Percentiles rank a stretch among this genome's conserved stretches.
phyloP scores from a whole-genome alignment of 164 flowering plant species.

The Nymphaea thermarum region DNA sequence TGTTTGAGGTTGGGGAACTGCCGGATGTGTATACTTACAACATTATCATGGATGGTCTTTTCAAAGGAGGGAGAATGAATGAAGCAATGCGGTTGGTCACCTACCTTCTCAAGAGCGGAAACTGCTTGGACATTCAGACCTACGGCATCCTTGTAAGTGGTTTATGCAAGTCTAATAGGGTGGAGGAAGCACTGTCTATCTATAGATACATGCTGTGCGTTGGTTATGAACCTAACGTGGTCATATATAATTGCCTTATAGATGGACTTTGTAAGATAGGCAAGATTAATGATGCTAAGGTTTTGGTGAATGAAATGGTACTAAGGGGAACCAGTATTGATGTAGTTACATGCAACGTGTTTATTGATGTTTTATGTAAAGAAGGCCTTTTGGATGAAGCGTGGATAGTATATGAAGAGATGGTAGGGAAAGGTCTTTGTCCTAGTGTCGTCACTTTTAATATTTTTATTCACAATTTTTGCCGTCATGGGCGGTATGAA shows the following conservation, averaged over 20 bases:
- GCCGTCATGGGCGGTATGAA: neutral
- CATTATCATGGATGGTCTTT: neutral
- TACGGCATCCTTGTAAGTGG: neutral
- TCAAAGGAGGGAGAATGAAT: neutral
- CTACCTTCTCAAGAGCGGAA: neutral
- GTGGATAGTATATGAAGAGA: neutral
- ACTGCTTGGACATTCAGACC: neutral
- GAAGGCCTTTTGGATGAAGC: neutral
- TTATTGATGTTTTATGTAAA: neutral
- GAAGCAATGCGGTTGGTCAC: neutral
- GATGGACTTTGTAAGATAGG: neutral
- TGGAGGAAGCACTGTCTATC: neutral
- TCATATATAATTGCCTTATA: neutral
- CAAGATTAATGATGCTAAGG: neutral
- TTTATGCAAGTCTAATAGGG: neutral
- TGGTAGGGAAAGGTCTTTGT: neutral
- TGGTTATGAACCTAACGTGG: neutral
- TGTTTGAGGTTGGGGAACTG: neutral
- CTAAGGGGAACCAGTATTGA: neutral
- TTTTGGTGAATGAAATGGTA: neutral
- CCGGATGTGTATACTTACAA: neutral
- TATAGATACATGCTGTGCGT: neutral
- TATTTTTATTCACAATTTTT: neutral
- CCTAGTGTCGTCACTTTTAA: neutral
- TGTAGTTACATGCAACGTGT: neutral